A percentile compares a stretch with the other conserved stretches of the same genome.
Evolutionary conservation across 495 filamentous ascomycete species (phyloP).

Genomic region (Trichocladium antarcticum): DNA sequence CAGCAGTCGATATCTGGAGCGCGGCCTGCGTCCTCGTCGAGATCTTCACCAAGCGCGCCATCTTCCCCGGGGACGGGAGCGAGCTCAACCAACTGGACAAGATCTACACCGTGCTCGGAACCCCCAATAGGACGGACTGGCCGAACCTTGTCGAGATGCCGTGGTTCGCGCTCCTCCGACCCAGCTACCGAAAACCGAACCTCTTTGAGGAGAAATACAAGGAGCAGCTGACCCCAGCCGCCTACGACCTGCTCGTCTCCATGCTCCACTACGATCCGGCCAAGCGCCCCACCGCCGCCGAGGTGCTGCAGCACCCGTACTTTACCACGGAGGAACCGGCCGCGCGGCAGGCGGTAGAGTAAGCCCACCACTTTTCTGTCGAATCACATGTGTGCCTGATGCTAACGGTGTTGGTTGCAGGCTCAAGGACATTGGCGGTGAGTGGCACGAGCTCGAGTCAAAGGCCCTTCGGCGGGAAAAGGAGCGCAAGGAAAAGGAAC

Average conservation of each 20-base stretch:
- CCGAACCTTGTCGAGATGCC: slow-evolving; percentile 80
- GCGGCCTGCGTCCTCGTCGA: slow-evolving; percentile 95
- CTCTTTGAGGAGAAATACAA: slow-evolving; percentile 78
- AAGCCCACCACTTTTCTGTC: slow-evolving; percentile 29
- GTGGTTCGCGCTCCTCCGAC: slow-evolving; percentile 87
- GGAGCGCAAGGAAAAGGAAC: slow-evolving; percentile 68
- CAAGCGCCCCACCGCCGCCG: slow-evolving; percentile 70
- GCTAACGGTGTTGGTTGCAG: slow-evolving; percentile 33
- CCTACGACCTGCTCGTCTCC: slow-evolving; percentile 66
- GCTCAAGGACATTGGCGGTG: slow-evolving; percentile 73
- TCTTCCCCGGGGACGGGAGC: slow-evolving; percentile 87
- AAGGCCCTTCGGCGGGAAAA: slow-evolving; percentile 89
- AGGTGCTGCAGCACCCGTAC: slow-evolving; percentile 83
- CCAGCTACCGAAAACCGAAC: slow-evolving; percentile 58
- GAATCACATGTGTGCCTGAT: background rate
- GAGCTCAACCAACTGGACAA: slow-evolving; percentile 96
- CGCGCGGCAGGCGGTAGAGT: slow-evolving; percentile 73
- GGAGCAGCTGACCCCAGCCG: slow-evolving; percentile 57
- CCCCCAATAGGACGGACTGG: slow-evolving; percentile 76
- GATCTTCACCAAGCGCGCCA: slow-evolving; percentile 89
- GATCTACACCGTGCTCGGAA: slow-evolving; percentile 86
- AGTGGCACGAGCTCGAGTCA: slow-evolving; percentile 99
- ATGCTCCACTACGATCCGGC: slow-evolving; percentile 85
- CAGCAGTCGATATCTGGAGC: slow-evolving; percentile 94
- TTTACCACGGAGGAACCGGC: slow-evolving; percentile 74